Evolutionary conservation across 2,329 filamentous ascomycete genomes (phyloP), one percentile per base, ranked within the genome.

Genomic region (Hymenotorrendiella dingleyae): DNA sequence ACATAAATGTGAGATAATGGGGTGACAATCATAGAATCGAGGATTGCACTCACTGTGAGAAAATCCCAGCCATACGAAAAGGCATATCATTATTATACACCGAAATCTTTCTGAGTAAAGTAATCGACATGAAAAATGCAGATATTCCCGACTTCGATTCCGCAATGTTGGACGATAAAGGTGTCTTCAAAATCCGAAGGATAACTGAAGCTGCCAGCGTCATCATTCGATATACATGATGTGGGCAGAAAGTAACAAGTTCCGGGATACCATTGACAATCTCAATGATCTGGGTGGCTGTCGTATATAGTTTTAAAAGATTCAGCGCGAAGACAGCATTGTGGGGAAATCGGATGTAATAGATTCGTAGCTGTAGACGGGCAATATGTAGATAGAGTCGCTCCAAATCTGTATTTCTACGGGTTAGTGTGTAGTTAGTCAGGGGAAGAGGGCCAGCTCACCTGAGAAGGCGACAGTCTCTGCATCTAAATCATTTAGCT

Each of bases 11-110:
- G n/a, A n/a, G n/a, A n/a, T n/a, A n/a, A n/a, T n/a, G n/a, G n/a
- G n/a, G n/a, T n/a, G n/a, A n/a, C n/a, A n/a, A n/a, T n/a, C n/a
- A n/a, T n/a, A n/a, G n/a, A n/a, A n/a, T n/a, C n/a, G n/a, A n/a
- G n/a, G n/a, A n/a, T n/a, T n/a, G n/a, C n/a, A n/a, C n/a, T n/a
- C n/a, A n/a, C n/a, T 47, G 40, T 17, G 45, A 40, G 28, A 47
- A 44, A 19, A 47, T 47, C 3, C 40, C 42, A 2, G 33, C 34
- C 45, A 47, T 43, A 10, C 40, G 40, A 17, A 32, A 23, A 17
- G 45, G 45, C 45, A 47, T 47, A 20, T 45, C 45, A 35, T 45
- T 46, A 24, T 42, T 40, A 16, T 43, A 39, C 6, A 46, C 36
- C 12, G 40, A 43, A 19, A 46, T 43, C 21, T 42, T 43, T 17